Percentiles rank a stretch among this genome's conserved stretches.
These are phyloP conservation scores for Cephalotrichum gorgonifer DNA, from an alignment of 2,329 filamentous ascomycete genomes.

Conservation along the genomic window DNA sequence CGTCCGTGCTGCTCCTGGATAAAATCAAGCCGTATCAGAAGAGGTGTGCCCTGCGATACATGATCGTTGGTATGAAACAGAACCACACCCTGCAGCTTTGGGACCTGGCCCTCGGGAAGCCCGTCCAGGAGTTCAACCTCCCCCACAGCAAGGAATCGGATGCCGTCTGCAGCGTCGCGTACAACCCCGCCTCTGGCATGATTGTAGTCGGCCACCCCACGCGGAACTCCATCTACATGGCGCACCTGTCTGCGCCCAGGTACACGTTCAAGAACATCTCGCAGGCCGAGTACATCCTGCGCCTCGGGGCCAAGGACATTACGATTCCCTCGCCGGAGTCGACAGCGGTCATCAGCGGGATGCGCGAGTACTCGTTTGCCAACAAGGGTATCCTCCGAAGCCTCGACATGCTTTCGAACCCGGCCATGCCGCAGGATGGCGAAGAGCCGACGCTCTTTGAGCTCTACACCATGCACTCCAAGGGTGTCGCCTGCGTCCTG, in stretches of 20 bases:
- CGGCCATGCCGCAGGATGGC: constrained; percentile 50
- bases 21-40: constrained; percentile 91
- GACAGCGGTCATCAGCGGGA: constrained; percentile 93
- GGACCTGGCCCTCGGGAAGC: constrained; percentile 91
- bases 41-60: constrained; percentile 80
- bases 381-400: constrained; percentile 82
- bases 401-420: constrained; percentile 72
- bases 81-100: constrained; percentile 97
- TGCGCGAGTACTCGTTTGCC: constrained; percentile 87
- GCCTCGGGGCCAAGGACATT: constrained; percentile 61
- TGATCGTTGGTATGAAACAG: constrained; percentile 97
- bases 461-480: constrained; percentile 94
- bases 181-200: constrained; percentile 86
- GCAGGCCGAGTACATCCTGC: constrained; percentile 79
- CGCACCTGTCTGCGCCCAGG: constrained; percentile 87
- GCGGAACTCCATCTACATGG: constrained; percentile 93
- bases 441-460: constrained; percentile 72
- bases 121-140: constrained; percentile 93
- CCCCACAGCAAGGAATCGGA: constrained; percentile 94
- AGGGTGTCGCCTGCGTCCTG: constrained; percentile 82
- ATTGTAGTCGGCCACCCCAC: constrained; percentile 93
- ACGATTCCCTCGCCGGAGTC: constrained; percentile 77
- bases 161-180: constrained; percentile 94
- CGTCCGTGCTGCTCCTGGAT: constrained; percentile 90
- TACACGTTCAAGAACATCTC: constrained; percentile 76